Conservation (phyloP, 2,329 filamentous ascomycete species). For the Ilyonectria sp. region DNA sequence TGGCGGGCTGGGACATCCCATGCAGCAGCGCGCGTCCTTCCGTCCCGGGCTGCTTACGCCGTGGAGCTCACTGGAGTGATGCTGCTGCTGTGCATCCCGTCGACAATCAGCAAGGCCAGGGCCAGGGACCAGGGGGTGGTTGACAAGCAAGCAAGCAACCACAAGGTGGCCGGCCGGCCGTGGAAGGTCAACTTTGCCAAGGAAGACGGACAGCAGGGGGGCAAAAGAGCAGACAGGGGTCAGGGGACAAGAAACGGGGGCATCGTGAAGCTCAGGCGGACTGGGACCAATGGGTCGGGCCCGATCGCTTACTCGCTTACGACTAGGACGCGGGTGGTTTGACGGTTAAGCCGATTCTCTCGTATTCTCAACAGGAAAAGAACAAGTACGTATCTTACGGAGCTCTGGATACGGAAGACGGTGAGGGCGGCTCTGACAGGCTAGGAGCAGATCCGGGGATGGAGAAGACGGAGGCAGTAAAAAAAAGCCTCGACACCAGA, state of each 20-base stretch:
- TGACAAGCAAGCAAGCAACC: conserved; percentile 15
- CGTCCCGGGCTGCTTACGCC: conserved; percentile 22
- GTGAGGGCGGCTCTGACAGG: background rate
- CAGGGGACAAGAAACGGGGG: conserved; percentile 38
- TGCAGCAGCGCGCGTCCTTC: conserved; percentile 14
- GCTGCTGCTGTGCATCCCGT: background rate
- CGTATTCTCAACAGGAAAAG: conserved; percentile 38
- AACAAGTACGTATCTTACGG: conserved; percentile 20
- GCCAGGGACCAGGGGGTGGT: background rate
- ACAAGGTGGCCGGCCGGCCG: conserved; percentile 10
- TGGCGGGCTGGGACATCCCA: conserved; percentile 21
- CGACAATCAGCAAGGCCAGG: conserved; percentile 10
- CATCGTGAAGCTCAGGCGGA: conserved; percentile 22
- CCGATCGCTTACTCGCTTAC: conserved; percentile 40
- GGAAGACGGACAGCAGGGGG: conserved; percentile 4
- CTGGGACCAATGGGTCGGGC: conserved; percentile 40
- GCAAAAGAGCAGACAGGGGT: conserved; percentile 37
- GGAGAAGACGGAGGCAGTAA: background rate
- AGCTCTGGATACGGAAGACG: background rate
- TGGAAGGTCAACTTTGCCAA: conserved; percentile 9
- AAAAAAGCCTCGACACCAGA: background rate
- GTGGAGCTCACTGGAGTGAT: conserved; percentile 20
- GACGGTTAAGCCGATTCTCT: conserved; percentile 38
- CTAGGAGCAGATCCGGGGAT: background rate
- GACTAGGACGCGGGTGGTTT: conserved; percentile 34